phyloP scores from a whole-genome alignment of 2,329 filamentous ascomycete genomes.

The Alternaria sp. region DNA sequence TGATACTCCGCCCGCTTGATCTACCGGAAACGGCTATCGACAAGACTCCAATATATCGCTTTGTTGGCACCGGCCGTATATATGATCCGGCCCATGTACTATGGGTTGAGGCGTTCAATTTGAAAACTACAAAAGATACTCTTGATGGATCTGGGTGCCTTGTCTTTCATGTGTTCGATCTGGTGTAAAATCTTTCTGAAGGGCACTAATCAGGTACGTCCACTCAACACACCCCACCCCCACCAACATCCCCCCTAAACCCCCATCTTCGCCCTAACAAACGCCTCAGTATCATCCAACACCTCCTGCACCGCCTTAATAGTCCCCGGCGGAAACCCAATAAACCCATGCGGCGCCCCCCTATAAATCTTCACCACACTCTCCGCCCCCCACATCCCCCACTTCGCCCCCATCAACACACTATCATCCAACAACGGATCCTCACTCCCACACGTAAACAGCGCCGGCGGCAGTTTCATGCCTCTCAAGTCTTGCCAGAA shows the following conservation, averaged over 20 bases:
- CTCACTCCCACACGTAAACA: constrained; percentile 63
- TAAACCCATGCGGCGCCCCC: constrained; percentile 63
- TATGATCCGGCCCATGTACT: no score
- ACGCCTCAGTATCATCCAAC: constrained; percentile 49
- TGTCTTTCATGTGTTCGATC: no score
- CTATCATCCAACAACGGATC: constrained; percentile 62
- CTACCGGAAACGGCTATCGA: neutral
- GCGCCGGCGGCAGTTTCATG: constrained; percentile 56
- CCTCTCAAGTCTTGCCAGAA: constrained; percentile 55
- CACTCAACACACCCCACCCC: neutral
- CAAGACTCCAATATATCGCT: neutral
- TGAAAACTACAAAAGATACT: no score
- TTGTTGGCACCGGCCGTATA: neutral
- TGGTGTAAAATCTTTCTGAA: neutral
- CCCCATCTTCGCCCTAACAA: constrained; percentile 45
- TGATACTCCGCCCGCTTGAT: neutral
- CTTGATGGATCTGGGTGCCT: no score
- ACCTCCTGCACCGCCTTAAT: constrained; percentile 47
- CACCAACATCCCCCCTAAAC: neutral
- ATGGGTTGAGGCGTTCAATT: no score
- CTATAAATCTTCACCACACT: constrained; percentile 60
- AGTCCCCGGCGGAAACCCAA: constrained; percentile 48
- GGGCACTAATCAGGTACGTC: neutral
- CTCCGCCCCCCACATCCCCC: constrained; percentile 59
- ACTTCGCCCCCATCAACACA: constrained; percentile 61